phyloP scores from a whole-genome alignment of 148 eudicot genomes.

The Cornus controversa region DNA sequence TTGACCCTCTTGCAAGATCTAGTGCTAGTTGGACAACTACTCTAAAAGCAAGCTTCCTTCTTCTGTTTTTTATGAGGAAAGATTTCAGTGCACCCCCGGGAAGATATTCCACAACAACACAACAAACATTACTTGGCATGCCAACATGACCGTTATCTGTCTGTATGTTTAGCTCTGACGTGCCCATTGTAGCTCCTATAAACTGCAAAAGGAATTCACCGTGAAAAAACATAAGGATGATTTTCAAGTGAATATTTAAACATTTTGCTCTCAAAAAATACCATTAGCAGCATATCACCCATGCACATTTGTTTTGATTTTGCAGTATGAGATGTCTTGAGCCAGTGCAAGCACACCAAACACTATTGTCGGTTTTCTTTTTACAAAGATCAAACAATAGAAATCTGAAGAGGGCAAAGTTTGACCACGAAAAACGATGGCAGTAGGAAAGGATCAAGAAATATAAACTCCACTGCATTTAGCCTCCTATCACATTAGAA shows the following conservation, averaged over 20 bases:
- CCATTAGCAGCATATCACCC: neutral
- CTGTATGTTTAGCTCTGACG: conserved; percentile 69
- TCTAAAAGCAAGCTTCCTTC: conserved; percentile 82
- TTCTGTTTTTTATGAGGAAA: conserved; percentile 74
- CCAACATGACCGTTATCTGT: conserved; percentile 76
- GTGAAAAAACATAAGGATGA: conserved; percentile 1
- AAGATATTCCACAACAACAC: conserved; percentile 89
- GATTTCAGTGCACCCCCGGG: conserved; percentile 87
- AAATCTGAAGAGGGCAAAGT: too few species aligned
- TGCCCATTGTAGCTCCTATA: conserved; percentile 88
- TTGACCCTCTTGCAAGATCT: conserved; percentile 88
- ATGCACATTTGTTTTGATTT: neutral
- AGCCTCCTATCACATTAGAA: too few species aligned
- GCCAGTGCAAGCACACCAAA: neutral
- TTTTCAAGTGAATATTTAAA: neutral
- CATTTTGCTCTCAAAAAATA: neutral
- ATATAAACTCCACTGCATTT: too few species aligned
- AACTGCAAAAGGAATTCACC: conserved; percentile 48
- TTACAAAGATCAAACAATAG: neutral
- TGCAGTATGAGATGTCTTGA: neutral
- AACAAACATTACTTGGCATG: conserved; percentile 75
- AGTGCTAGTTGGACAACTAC: conserved; percentile 79
- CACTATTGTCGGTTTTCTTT: neutral
- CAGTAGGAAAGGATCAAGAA: too few species aligned
- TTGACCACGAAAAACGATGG: too few species aligned